phyloP scores from a whole-genome alignment of 108 stramenopile genomes.

The Epipyxis sp. region DNA sequence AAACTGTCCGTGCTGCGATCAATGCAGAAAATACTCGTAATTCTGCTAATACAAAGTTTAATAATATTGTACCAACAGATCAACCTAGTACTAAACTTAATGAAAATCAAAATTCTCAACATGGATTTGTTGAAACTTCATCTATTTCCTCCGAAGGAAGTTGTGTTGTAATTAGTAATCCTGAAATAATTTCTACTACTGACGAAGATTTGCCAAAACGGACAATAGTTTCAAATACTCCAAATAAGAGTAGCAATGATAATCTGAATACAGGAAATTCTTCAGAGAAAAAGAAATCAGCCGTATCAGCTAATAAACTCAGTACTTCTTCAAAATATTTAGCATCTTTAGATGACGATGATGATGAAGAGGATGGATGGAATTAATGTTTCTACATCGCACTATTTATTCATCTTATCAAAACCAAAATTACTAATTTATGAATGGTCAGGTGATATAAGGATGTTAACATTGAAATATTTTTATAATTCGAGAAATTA shows the following conservation, averaged over 20 bases:
- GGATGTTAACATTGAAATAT: no score
- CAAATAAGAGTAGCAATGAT: not conserved
- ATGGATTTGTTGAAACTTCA: not conserved
- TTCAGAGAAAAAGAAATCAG: not conserved
- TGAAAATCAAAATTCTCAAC: not conserved
- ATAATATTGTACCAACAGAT: not conserved
- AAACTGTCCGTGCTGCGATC: not conserved
- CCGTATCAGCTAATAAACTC: not conserved
- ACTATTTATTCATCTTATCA: no score
- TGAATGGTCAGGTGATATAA: no score
- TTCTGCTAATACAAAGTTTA: not conserved
- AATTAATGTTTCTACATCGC: no score
- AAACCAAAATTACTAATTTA: no score
- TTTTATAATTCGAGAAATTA: no score
- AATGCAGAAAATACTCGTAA: not conserved
- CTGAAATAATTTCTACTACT: not conserved
- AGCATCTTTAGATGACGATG: not conserved
- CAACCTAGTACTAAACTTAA: not conserved
- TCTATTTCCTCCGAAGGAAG: not conserved
- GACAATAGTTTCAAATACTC: not conserved
- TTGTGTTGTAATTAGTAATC: not conserved
- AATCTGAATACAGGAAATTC: not conserved
- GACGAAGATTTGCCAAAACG: no score
- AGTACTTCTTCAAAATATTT: not conserved
- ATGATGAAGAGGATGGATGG: slow-evolving; percentile 25